phyloP scores from a whole-genome alignment of 495 filamentous ascomycete genomes.

The Aspergillus kassunensis region DNA sequence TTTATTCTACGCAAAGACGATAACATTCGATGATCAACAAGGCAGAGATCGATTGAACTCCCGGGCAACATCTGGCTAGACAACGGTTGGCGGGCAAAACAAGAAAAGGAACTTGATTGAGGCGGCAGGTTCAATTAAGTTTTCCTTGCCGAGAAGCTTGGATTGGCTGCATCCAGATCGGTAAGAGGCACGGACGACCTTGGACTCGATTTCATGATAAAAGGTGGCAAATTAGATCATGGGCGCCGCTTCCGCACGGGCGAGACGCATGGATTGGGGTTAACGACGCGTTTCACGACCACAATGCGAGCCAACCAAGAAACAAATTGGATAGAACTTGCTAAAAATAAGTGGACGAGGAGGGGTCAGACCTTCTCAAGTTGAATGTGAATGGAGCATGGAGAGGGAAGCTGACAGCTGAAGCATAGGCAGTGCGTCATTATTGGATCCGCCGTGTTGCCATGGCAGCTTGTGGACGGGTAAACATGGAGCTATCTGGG shows the following conservation, averaged over 20 bases:
- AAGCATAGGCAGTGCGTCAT: conserved; percentile 25
- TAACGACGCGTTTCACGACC: not conserved
- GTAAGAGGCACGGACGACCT: not conserved
- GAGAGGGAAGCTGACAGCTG: conserved; percentile 4
- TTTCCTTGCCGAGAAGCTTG: not conserved
- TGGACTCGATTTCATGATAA: not conserved
- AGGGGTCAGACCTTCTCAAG: too few species aligned
- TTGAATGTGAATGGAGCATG: too few species aligned
- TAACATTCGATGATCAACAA: not conserved
- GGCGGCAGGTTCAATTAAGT: too few species aligned
- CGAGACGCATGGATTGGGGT: not conserved
- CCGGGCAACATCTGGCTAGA: not conserved
- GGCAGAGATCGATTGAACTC: not conserved
- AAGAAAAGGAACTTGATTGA: not conserved
- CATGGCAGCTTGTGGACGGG: conserved; percentile 36
- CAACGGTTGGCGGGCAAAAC: not conserved
- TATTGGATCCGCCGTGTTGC: conserved; percentile 28
- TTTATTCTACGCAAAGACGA: too few species aligned
- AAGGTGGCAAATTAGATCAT: conserved; percentile 2
- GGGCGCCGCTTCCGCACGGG: not conserved
- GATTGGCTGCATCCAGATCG: conserved; percentile 11
- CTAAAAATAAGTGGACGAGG: conserved; percentile 16
- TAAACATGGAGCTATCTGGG: conserved; percentile 41
- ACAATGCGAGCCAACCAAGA: not conserved
- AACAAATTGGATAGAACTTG: not conserved